Base-by-base conservation (phyloP, 2,329 filamentous ascomycete species). In the Didymella exigua region DNA sequence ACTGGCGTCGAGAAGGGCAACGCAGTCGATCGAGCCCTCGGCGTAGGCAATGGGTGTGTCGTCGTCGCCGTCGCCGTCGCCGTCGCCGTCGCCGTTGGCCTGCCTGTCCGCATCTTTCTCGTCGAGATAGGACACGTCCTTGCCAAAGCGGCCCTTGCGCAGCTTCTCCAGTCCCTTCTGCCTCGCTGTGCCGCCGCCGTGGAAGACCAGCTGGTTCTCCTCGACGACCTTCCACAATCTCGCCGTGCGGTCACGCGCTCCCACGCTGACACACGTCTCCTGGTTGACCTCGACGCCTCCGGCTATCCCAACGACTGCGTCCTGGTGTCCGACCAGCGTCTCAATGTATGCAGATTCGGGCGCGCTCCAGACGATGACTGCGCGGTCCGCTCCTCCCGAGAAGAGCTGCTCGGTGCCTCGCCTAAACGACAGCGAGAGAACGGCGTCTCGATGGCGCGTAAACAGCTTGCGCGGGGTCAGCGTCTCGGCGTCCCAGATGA, bases 171-270 rank as follows among this genome's bases (percentile, higher is more conserved):
- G 60, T 9, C 78, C 76, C 36, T 76, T 76, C 43, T 74, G 71
- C 43, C 66, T 60, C 29, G 68, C 69, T n/a, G 68, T 70, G 14
- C 87, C 89, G 59, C 92, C 91, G 54, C 93, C 93, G 42, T 93
- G 88, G 76, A 98, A 99, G 2, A 98, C 93, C 6, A 99, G 84
- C 73, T 99, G 95, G 1, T 89, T 91, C 78, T 99, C 93, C 67
- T 99, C 95, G 4, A 91, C 86, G 1, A 99, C 93, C 76, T 97
- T 97, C 95, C 95, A 99, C 65, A 96, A 78, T 54, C 95, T 84
- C 33, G 93, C 95, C 2, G 93, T 97, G 53, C 93, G 87, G 74
- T 99, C 95, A 61, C 95, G 84, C 5, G 91, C 89, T 50, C 95
- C 95, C 16, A 96, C 95, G 58, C 89, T 95, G 56, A 98, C 83